Base-by-base conservation (phyloP, 1,284 basidiomycete genomes). In the Sanghuangporus weigelae region DNA sequence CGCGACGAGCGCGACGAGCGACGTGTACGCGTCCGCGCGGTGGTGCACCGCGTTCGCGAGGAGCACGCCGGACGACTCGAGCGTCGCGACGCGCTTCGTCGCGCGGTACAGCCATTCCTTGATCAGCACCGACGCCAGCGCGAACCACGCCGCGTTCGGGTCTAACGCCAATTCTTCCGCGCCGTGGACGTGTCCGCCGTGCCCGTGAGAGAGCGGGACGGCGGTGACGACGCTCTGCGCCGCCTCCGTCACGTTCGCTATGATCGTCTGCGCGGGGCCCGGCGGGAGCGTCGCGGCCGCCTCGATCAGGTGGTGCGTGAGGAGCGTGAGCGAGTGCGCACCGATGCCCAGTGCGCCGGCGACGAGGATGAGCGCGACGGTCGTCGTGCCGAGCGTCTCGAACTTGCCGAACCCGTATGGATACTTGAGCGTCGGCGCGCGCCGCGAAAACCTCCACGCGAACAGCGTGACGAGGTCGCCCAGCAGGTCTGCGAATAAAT, bases 101-200 rank as follows among this genome's bases (percentile, higher is more conserved):
- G 88, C 78, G 60, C 93, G 81, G 75, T 96, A 98, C 31, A 99
- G 76, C 89, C 90, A 97, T 76, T 99, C 97, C 73, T 99, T 99
- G 67, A 86, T 77, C 1, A 92, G 64, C 2, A 98, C 86, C 66
- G 90, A 89, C 39, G 88, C 73, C 0, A 88, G 84, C 1, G 96
- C 96, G 70, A 98, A 96, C 94, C 95, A 98, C 56, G 96, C 95
- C 19, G 97, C 96, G 71, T 98, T 96, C 16, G 94, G 92, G 73
- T 98, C 95, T 5, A 98, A 83, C n/a, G 72, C 72, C 48, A 80
- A 71, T 2, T 68, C 75, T 14, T 46, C 44, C 44, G 44, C 16
- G 44, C 21, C 16, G 16, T n/a, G 44, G 64, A 85, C 79, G 14
- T 76, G 78, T 69, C 90, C 89, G 12, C 78, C 78, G 69, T 92